Conservation (phyloP, 2,329 filamentous ascomycete species). For the Cladosporium austrohemisphaericum region DNA sequence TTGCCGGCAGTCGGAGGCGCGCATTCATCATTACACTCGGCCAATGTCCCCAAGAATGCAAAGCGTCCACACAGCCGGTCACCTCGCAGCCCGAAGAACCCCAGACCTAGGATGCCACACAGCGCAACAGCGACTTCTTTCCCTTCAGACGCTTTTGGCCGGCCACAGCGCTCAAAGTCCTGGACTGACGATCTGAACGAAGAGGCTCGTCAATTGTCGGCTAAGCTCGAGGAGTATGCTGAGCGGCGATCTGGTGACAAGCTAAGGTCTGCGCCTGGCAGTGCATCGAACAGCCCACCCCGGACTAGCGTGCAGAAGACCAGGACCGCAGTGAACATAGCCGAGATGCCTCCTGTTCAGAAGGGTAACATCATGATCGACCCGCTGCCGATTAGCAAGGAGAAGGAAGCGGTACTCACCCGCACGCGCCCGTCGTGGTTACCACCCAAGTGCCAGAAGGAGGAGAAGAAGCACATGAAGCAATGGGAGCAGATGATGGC, state of each 20-base stretch:
- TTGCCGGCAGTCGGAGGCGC: constrained; percentile 22
- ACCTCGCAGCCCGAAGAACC: constrained; percentile 29
- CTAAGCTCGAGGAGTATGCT: constrained; percentile 75
- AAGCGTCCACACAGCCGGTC: constrained; percentile 29
- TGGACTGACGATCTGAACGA: constrained; percentile 70
- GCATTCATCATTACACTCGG: constrained; percentile 21
- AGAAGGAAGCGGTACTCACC: constrained; percentile 79
- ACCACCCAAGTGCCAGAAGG: constrained; percentile 80
- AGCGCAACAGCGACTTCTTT: constrained; percentile 29
- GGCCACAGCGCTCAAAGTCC: constrained; percentile 54
- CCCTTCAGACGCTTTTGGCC: constrained; percentile 24
- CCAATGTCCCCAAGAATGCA: constrained; percentile 35
- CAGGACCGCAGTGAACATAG: constrained; percentile 28
- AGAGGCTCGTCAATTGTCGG: constrained; percentile 71
- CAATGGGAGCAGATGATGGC: constrained; percentile 83
- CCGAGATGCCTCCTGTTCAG: constrained; percentile 62
- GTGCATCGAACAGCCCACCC: constrained; percentile 27
- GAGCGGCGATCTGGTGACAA: constrained; percentile 46
- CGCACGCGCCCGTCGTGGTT: constrained; percentile 77
- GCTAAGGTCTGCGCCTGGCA: constrained; percentile 33
- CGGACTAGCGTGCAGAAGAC: constrained; percentile 18
- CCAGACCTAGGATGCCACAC: constrained; percentile 28
- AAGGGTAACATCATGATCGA: constrained; percentile 79
- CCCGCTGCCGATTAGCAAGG: constrained; percentile 76
- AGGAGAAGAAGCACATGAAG: constrained; percentile 83